Percentiles rank a stretch among this genome's conserved stretches.
Evolutionary conservation across 352 stramenopile genomes (phyloP).

Genomic region (Globisporangium splendens): DNA sequence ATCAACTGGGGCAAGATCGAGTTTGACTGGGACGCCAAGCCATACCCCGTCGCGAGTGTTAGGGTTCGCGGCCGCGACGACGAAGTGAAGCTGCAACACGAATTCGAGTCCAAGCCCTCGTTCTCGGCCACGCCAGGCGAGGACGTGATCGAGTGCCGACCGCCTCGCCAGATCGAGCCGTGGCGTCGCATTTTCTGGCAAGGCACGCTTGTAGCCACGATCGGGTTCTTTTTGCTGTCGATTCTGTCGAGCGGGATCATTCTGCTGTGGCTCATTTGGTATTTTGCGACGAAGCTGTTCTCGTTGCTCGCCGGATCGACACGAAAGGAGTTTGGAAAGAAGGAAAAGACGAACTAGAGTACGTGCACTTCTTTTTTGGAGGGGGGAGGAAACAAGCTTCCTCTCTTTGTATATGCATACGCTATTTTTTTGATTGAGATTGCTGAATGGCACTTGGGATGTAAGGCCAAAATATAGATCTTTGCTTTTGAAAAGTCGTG

Average conservation of each 20-base stretch:
- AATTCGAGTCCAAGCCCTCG: conserved; percentile 41
- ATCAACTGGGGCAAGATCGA: conserved; percentile 93
- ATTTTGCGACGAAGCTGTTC: conserved; percentile 39
- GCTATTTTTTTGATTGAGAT: conserved; percentile 1
- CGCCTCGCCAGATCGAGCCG: conserved; percentile 33
- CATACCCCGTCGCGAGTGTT: conserved; percentile 55
- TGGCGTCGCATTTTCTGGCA: conserved; percentile 39
- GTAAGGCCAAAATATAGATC: conserved; percentile 10
- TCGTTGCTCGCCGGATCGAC: conserved; percentile 6
- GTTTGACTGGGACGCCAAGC: conserved; percentile 79
- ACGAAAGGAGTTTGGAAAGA: conserved; percentile 9
- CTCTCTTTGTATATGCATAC: background rate
- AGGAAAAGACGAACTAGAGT: conserved; percentile 14
- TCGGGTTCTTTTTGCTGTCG: conserved; percentile 43
- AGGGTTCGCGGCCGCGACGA: conserved; percentile 56
- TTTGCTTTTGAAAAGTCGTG: conserved; percentile 5
- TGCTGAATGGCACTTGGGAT: background rate
- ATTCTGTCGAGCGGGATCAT: conserved; percentile 52
- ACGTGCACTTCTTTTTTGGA: conserved; percentile 1
- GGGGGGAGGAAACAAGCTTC: background rate
- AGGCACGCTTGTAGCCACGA: conserved; percentile 27
- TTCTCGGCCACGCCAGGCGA: conserved; percentile 35
- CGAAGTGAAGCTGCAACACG: conserved; percentile 63
- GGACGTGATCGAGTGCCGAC: conserved; percentile 44
- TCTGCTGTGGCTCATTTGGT: conserved; percentile 62